A percentile compares a stretch with the other conserved stretches of the same genome.
These are phyloP conservation scores for Breynia disticha DNA, from an alignment of 441 rosid genomes.

Conservation along the genomic window DNA sequence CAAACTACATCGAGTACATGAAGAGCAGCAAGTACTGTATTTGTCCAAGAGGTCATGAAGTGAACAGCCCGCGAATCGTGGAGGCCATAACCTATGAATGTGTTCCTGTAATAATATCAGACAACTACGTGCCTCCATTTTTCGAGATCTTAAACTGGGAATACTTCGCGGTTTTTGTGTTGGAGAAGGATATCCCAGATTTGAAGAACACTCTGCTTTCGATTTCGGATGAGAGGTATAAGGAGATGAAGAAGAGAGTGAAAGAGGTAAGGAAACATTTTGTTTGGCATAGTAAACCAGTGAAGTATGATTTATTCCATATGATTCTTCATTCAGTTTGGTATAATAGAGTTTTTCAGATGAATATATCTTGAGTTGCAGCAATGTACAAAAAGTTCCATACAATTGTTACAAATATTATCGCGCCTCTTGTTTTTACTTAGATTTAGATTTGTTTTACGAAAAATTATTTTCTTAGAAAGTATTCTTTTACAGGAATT, in stretches of 20 bases:
- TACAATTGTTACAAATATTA: too few species aligned
- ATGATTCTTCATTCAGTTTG: constrained; percentile 83
- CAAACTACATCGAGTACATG: constrained; percentile 55
- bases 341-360: constrained; percentile 69
- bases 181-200: constrained; percentile 64
- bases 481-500: too few species aligned
- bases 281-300: constrained; percentile 70
- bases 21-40: constrained; percentile 80
- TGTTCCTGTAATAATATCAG: constrained; percentile 75
- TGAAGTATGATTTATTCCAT: constrained; percentile 68
- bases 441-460: too few species aligned
- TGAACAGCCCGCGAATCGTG: constrained; percentile 74
- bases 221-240: constrained; percentile 36
- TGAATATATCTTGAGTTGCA: constrained; percentile 7
- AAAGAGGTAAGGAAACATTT: constrained; percentile 72
- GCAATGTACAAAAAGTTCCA: too few species aligned
- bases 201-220: constrained; percentile 60
- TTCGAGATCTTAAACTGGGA: constrained; percentile 71
- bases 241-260: constrained; percentile 58
- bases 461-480: too few species aligned
- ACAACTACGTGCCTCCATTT: constrained; percentile 74
- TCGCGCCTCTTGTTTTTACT: too few species aligned
- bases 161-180: constrained; percentile 61
- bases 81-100: constrained; percentile 68
- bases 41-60: constrained; percentile 79